phyloP scores from a whole-genome alignment of 371 early-diverging fungal genomes.

The Mucor racemosus region DNA sequence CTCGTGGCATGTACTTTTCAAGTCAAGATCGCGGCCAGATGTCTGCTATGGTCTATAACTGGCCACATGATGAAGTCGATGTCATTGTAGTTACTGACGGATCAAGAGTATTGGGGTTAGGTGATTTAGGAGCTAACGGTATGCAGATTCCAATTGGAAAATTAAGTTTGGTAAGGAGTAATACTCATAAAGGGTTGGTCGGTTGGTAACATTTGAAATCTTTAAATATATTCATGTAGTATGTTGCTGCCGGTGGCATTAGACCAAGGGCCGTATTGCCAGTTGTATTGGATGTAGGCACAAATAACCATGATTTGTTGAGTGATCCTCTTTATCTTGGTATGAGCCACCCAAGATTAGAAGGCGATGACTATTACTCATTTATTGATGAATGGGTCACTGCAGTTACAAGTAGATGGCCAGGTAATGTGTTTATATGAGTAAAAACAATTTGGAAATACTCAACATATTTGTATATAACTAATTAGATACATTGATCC shows the following conservation, averaged over 20 bases:
- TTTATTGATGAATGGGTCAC: slow-evolving; percentile 74
- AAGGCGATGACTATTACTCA: slow-evolving; percentile 62
- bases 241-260: slow-evolving; percentile 70
- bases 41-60: slow-evolving; percentile 63
- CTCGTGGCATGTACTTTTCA: slow-evolving; percentile 69
- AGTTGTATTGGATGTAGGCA: slow-evolving; percentile 70
- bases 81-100: slow-evolving; percentile 75
- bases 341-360: slow-evolving; percentile 64
- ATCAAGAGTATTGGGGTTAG: slow-evolving; percentile 66
- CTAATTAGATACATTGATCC: slow-evolving; percentile 47
- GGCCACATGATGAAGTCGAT: slow-evolving; percentile 63
- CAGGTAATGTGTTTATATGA: slow-evolving; percentile 45
- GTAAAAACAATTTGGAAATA: background rate
- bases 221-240: slow-evolving; percentile 22
- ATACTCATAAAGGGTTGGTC: background rate
- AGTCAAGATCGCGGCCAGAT: slow-evolving; percentile 61
- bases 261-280: slow-evolving; percentile 66
- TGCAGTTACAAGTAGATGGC: slow-evolving; percentile 63
- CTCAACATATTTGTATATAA: background rate
- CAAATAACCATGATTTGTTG: slow-evolving; percentile 61
- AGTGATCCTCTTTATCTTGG: slow-evolving; percentile 71
- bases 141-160: slow-evolving; percentile 71
- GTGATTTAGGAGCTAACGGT: slow-evolving; percentile 71
- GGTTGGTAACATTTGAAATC: background rate
- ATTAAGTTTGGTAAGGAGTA: slow-evolving; percentile 53